Base-by-base conservation (phyloP, 75 land plant genomes). In the Chamaecyparis obtusa region DNA sequence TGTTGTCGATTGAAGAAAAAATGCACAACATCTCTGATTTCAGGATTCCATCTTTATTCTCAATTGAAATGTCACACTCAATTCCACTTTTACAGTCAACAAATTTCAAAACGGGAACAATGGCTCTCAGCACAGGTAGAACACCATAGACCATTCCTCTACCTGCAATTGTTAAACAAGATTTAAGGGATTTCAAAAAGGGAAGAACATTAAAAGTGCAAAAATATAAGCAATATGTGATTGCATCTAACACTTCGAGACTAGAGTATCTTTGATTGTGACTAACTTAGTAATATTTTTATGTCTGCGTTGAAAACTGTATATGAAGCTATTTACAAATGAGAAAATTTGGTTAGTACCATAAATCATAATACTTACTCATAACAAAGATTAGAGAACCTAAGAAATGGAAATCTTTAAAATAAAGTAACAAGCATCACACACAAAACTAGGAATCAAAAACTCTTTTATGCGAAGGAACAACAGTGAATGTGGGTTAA, bases 51-150 rank as follows among this genome's bases (percentile, higher is more conserved):
- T 95, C 95, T 69, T 86, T 92, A 86, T 96, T 96, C 79, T 95
- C 98, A 51, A 95, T 92, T 16, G 98, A 96, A 57, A 96, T 80
- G 87, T 96, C 98, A 93, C 95, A 94, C 86, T 96, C 98, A 79
- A 96, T 91, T 84, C 90, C 87, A 60, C 92, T 93, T 80, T 87
- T 86, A 85, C 92, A 60, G 84, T 94, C 95, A 79, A 91, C 88
- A 90, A 89, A 88, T 86, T 95, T 95, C 82, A 96, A 83, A 83
- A 96, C 90, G 51, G 98, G 98, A 69, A 95, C 96, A 87, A 90
- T 90, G 46, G 98, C 98, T 55, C 88, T 83, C 77, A 91, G 27
- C 19, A 96, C 87, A 35, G 92, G 92, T 33, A 89, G 82, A 49
- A 95, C 90, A 41, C 84, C 86, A 83, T 85, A 85, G 37, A 93